Base-by-base conservation (phyloP, 106 monocot species). In the Cymbidium sinense region DNA sequence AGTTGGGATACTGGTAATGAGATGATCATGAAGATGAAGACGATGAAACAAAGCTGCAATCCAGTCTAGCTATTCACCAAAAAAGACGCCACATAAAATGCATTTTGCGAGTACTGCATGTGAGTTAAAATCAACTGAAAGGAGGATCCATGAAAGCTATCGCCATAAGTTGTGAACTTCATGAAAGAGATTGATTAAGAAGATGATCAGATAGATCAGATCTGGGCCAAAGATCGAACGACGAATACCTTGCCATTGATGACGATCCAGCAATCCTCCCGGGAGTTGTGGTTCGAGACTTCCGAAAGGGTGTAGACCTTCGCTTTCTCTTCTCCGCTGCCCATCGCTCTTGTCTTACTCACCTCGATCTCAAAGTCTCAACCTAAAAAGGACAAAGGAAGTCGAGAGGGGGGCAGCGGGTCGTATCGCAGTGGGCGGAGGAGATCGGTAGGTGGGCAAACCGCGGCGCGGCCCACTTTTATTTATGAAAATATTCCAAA, bases 191-290 rank as follows among this genome's bases (percentile, higher is more conserved):
- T 39, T 36, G 43, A 62, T 62, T 31, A 11, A 43, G 43, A 43
- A 75, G 18, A 75, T 39, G 50, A 12, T 50, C 1, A 17, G 43
- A 25, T 27, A 2, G 47, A 73, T 36, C 41, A 39, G 73, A 73
- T 73, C n/a, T 36, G 15, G 50, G 33, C 9, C 15, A 55, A 52
- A 52, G 55, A 33, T 29, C 21, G 51, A 13, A 10, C 25, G 1
- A 23, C 21, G 55, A 76, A 23, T 67, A 78, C 78, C 78, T 78
- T 78, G 41, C 78, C 78, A 37, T 78, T 78, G 67, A 78, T 78
- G 64, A 78, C 67, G 65, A 78, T 43, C 78, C 78, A 78, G 78
- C 78, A 78, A 55, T 78, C 78, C 78, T 78, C 41, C 18, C 39
- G 23, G 29, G 64, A 43, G 67, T 18, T 67, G 43, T 78, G 78